Evolutionary conservation across 2,329 filamentous ascomycete species (phyloP).

Genomic region (Coniochaeta sp.): DNA sequence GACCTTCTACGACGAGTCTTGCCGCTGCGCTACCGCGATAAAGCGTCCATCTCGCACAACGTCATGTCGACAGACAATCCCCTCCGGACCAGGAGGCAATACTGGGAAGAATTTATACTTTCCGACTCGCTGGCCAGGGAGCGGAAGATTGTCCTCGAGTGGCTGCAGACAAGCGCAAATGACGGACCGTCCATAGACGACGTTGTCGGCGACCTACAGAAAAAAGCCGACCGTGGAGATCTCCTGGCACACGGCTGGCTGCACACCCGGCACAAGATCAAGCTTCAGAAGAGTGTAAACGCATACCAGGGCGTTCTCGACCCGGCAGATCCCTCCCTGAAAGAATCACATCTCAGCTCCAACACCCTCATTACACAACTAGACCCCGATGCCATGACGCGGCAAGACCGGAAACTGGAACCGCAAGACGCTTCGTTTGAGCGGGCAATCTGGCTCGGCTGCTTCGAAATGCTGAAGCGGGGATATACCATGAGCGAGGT

Average conservation of each 20-base stretch:
- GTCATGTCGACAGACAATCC: constrained; percentile 10
- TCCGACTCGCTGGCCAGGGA: constrained; percentile 69
- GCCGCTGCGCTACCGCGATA: constrained; percentile 55
- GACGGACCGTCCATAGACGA: constrained; percentile 66
- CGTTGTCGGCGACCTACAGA: constrained; percentile 68
- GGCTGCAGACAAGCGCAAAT: constrained; percentile 74
- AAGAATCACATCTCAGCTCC: constrained; percentile 48
- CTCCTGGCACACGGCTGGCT: constrained; percentile 87
- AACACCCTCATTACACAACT: constrained; percentile 72
- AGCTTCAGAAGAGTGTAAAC: constrained; percentile 76
- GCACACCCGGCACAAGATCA: constrained; percentile 84
- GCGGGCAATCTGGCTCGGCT: constrained; percentile 85
- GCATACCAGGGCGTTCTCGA: constrained; percentile 60
- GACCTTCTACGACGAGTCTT: constrained; percentile 72
- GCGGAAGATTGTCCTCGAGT: constrained; percentile 73
- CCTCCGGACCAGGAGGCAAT: constrained; percentile 22
- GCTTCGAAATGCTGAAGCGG: constrained; percentile 84
- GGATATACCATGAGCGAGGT: constrained; percentile 71
- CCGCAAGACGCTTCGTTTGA: constrained; percentile 84
- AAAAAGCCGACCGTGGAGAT: constrained; percentile 69
- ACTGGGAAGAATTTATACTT: constrained; percentile 67
- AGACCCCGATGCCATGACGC: constrained; percentile 81
- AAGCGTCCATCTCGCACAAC: constrained; percentile 5
- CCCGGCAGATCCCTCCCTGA: constrained; percentile 49
- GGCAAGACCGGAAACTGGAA: constrained; percentile 71